phyloP scores from a whole-genome alignment of 2,329 filamentous ascomycete species.

The Penicillium corylophilum region DNA sequence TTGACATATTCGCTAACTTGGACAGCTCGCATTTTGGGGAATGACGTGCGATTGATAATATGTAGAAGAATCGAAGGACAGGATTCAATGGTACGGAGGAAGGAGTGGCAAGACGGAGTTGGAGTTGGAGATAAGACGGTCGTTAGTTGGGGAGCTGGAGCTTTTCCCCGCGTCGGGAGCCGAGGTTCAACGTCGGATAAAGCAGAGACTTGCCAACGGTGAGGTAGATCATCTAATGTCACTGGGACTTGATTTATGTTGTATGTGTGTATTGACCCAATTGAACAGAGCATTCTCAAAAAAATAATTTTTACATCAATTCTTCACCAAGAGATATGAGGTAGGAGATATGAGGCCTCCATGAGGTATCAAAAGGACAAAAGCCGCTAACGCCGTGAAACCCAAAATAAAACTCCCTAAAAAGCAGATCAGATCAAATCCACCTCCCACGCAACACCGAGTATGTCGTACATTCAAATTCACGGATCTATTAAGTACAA shows the following conservation, averaged over 20 bases:
- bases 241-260: not conserved
- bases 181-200: slow-evolving; percentile 24
- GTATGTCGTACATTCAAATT: slow-evolving; percentile 16
- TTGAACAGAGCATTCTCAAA: too few relatives aligned
- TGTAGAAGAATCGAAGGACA: not conserved
- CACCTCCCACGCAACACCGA: slow-evolving; percentile 13
- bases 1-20: slow-evolving; percentile 73
- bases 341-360: too few relatives aligned
- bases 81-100: not conserved
- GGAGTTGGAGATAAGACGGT: too few relatives aligned
- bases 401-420: not conserved
- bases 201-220: not conserved
- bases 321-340: not conserved
- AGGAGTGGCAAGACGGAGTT: not conserved
- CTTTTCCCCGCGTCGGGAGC: slow-evolving; percentile 22
- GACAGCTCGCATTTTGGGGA: slow-evolving; percentile 69
- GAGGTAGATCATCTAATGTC: not conserved
- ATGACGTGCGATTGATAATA: not conserved
- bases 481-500: slow-evolving; percentile 12
- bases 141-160: not conserved
- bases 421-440: slow-evolving; percentile 2
- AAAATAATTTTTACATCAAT: not conserved
- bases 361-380: slow-evolving; percentile 14
- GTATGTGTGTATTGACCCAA: too few relatives aligned
- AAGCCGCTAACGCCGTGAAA: slow-evolving; percentile 4